These are phyloP conservation scores for Picea glauca DNA, from an alignment of 75 land plant species.

Conservation along the genomic window DNA sequence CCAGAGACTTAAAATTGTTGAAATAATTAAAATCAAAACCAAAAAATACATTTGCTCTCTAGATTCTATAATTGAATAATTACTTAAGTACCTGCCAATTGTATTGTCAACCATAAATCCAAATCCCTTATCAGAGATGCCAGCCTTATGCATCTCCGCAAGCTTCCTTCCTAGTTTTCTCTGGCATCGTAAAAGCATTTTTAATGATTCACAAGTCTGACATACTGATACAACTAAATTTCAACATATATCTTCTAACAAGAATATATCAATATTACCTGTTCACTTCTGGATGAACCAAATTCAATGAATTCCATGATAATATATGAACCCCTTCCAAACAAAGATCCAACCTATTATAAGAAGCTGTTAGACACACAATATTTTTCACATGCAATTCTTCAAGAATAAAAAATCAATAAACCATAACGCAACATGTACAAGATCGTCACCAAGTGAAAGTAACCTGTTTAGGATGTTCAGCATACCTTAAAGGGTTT, in stretches of 20 bases:
- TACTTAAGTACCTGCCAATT: constrained; percentile 74
- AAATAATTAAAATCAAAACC: not conserved
- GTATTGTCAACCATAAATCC: constrained; percentile 96
- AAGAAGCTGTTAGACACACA: constrained; percentile 1
- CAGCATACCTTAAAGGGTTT: constrained; percentile 71
- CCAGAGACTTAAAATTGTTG: not conserved
- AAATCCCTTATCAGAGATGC: constrained; percentile 80
- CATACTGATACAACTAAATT: not conserved
- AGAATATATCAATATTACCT: constrained; percentile 44
- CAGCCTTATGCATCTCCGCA: constrained; percentile 90
- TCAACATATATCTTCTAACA: not conserved
- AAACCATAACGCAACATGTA: not conserved
- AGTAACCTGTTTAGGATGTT: not conserved
- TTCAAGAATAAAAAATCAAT: not conserved
- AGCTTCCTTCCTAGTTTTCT: constrained; percentile 81
- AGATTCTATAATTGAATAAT: too few species aligned
- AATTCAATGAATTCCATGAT: constrained; percentile 96
- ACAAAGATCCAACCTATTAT: constrained; percentile 63
- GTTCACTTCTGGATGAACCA: constrained; percentile 73
- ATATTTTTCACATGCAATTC: constrained; percentile 1
- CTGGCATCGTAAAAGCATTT: constrained; percentile 35
- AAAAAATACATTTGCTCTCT: not conserved
- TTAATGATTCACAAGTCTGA: not conserved
- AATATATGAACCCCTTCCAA: constrained; percentile 88
- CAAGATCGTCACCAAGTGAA: constrained; percentile 1